Evolutionary conservation across 177 flowering plant species (phyloP).

Genomic region (Telopea speciosissima): DNA sequence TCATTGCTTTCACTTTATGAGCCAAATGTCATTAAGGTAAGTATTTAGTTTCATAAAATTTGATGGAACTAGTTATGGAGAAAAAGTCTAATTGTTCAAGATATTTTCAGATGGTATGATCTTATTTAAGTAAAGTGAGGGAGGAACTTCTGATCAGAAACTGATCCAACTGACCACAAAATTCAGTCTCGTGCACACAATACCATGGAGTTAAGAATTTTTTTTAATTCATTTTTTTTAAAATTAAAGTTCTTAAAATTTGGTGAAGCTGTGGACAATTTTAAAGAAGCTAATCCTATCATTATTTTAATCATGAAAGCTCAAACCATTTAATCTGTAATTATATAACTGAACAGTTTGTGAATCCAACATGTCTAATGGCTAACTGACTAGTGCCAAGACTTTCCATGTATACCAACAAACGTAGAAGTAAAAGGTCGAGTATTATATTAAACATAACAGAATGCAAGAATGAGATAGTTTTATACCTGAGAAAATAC

Average conservation of each 20-base stretch:
- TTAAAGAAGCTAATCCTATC: background rate
- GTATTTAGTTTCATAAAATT: background rate
- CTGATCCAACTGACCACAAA: too few species aligned
- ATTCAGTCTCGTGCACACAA: too few species aligned
- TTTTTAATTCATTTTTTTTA: too few species aligned
- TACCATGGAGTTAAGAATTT: too few species aligned
- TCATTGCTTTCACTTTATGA: background rate
- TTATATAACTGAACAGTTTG: background rate
- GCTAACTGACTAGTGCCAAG: background rate
- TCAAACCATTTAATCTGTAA: background rate
- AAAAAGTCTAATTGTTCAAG: background rate
- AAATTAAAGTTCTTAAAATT: too few species aligned
- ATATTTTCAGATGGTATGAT: too few species aligned
- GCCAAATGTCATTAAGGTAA: background rate
- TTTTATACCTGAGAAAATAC: constrained; percentile 74
- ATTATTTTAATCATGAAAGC: background rate
- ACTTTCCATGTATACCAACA: background rate
- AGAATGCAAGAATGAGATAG: background rate
- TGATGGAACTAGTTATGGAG: background rate
- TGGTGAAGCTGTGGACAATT: background rate
- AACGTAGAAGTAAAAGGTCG: background rate
- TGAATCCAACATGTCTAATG: background rate
- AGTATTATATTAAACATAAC: background rate
- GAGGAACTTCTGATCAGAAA: too few species aligned
- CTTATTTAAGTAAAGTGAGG: too few species aligned